phyloP scores from a whole-genome alignment of 352 stramenopile species.

The Phytophthora colocasiae region DNA sequence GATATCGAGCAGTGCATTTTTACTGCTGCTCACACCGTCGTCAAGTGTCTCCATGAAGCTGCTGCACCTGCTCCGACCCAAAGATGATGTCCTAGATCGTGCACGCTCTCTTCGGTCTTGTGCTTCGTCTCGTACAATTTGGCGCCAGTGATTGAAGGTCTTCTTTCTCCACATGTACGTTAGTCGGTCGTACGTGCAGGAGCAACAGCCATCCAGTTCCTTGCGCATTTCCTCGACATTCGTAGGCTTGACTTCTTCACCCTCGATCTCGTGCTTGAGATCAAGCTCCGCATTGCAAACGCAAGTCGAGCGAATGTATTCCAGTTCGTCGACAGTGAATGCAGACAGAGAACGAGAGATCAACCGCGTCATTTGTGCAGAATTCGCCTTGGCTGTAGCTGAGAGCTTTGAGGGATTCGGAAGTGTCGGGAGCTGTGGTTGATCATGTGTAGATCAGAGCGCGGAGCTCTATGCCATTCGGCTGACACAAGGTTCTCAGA shows the following conservation, averaged over 20 bases:
- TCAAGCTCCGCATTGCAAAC: slow-evolving; percentile 63
- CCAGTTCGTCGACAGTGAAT: slow-evolving; percentile 66
- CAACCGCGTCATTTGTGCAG: slow-evolving; percentile 16
- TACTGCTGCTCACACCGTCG: slow-evolving; percentile 20
- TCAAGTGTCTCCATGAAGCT: slow-evolving; percentile 31
- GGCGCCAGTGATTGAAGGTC: slow-evolving; percentile 76
- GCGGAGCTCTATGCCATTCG: not conserved
- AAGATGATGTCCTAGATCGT: slow-evolving; percentile 12
- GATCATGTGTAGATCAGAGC: slow-evolving; percentile 11
- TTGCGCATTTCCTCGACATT: slow-evolving; percentile 30
- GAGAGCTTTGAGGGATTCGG: slow-evolving; percentile 9
- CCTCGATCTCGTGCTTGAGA: slow-evolving; percentile 32
- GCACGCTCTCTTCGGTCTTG: slow-evolving; percentile 3
- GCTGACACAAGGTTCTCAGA: not conserved
- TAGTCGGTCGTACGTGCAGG: slow-evolving; percentile 72
- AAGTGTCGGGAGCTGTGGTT: slow-evolving; percentile 3
- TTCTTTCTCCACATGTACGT: slow-evolving; percentile 85
- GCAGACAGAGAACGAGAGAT: slow-evolving; percentile 24
- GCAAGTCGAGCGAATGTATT: slow-evolving; percentile 65
- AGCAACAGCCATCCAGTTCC: slow-evolving; percentile 58
- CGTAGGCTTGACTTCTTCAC: not conserved
- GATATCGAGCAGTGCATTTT: slow-evolving; percentile 33
- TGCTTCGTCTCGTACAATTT: slow-evolving; percentile 39
- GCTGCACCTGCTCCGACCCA: slow-evolving; percentile 17
- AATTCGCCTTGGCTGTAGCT: not conserved